phyloP scores from a whole-genome alignment of 441 rosid genomes.

The Caryocar brasiliense region DNA sequence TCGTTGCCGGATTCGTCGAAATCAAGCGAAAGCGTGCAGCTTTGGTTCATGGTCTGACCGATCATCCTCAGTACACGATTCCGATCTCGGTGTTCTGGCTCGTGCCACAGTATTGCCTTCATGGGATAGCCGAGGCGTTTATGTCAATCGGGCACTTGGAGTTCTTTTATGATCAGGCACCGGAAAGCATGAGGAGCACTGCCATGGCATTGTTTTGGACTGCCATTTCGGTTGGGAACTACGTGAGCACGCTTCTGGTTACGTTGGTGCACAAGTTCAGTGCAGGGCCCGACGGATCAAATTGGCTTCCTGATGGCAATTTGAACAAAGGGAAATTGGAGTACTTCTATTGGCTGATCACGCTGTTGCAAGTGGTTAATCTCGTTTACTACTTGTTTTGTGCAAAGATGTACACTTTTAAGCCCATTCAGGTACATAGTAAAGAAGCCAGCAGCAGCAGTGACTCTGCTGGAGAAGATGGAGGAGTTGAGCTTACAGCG shows the following conservation, averaged over 20 bases:
- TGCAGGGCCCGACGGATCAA: slow-evolving; percentile 52
- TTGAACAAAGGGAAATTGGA: slow-evolving; percentile 74
- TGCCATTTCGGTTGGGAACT: slow-evolving; percentile 65
- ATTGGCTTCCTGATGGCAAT: slow-evolving; percentile 77
- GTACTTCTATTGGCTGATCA: slow-evolving; percentile 80
- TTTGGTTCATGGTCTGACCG: slow-evolving; percentile 26
- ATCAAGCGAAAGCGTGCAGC: slow-evolving; percentile 58
- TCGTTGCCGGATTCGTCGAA: slow-evolving; percentile 68
- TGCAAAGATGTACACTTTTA: slow-evolving; percentile 62
- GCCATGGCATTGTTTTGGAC: slow-evolving; percentile 76
- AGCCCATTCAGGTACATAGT: slow-evolving; percentile 49
- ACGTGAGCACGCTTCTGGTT: slow-evolving; percentile 63
- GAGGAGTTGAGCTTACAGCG: slow-evolving; percentile 24
- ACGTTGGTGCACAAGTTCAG: slow-evolving; percentile 52
- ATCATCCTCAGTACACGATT: slow-evolving; percentile 28
- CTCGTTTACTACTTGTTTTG: slow-evolving; percentile 54
- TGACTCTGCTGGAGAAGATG: slow-evolving; percentile 14
- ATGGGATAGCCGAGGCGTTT: slow-evolving; percentile 88
- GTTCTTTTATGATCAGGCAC: slow-evolving; percentile 83
- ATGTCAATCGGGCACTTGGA: slow-evolving; percentile 86
- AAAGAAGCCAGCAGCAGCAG: slow-evolving; percentile 8
- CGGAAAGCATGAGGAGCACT: slow-evolving; percentile 85
- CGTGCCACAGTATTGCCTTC: slow-evolving; percentile 67
- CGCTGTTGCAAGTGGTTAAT: slow-evolving; percentile 51
- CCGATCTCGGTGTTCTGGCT: slow-evolving; percentile 80